These are phyloP conservation scores for Colletotrichum melonis DNA, from an alignment of 2,329 filamentous ascomycete genomes.

Conservation along the genomic window DNA sequence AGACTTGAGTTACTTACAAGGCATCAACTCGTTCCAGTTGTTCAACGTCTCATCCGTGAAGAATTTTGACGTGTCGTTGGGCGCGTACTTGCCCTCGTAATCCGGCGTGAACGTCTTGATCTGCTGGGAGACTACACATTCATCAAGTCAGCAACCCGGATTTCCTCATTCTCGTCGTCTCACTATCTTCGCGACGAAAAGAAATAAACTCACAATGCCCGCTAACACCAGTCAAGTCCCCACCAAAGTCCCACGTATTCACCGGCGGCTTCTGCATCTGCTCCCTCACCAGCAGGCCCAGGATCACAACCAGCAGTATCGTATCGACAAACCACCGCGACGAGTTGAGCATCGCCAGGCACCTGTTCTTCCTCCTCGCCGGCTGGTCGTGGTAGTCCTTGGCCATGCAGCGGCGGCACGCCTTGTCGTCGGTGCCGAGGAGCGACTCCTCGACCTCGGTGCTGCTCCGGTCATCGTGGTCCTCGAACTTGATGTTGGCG, in stretches of 20 bases:
- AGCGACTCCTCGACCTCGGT: conserved; percentile 50
- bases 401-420: conserved; percentile 9
- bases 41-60: conserved; percentile 47
- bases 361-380: conserved; percentile 29
- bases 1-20: conserved; percentile 39
- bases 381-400: conserved; percentile 4
- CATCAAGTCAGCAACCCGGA: not conserved
- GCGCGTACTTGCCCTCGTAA: conserved; percentile 47
- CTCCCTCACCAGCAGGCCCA: conserved; percentile 44
- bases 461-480: conserved; percentile 43
- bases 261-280: conserved; percentile 38
- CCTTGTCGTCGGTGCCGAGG: conserved; percentile 42
- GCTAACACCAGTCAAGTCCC: conserved; percentile 50
- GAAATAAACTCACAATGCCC: conserved; percentile 40
- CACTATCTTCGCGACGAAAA: not conserved
- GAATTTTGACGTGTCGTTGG: conserved; percentile 54
- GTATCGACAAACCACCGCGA: conserved; percentile 48
- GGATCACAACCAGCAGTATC: conserved; percentile 44
- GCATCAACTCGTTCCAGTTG: conserved; percentile 54
- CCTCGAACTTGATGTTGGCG: conserved; percentile 39
- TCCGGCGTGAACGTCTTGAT: conserved; percentile 50
- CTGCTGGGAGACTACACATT: conserved; percentile 49
- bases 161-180: not conserved
- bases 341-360: conserved; percentile 34
- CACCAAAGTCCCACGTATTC: conserved; percentile 47